Evolutionary conservation across 2,329 filamentous ascomycete genomes (phyloP).

Genomic region (Ceratocystis diversiconidia): DNA sequence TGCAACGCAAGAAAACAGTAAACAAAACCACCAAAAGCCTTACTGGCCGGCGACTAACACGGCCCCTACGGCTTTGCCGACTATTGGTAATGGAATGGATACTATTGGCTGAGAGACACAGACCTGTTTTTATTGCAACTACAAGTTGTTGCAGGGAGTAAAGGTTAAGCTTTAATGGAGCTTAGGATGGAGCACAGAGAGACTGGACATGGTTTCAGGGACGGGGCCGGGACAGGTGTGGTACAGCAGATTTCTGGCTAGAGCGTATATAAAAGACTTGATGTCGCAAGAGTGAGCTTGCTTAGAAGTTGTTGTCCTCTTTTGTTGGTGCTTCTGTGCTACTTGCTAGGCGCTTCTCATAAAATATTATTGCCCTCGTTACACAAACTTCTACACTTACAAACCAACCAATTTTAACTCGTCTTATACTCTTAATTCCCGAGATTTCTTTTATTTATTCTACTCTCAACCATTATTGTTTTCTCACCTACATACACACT

Average conservation of each 20-base stretch:
- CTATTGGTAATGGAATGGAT: neutral
- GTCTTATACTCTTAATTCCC: neutral
- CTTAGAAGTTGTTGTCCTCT: too few species aligned
- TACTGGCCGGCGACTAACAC: neutral
- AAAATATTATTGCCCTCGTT: too few species aligned
- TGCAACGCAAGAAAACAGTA: neutral
- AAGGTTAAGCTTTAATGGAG: neutral
- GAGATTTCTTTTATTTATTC: neutral
- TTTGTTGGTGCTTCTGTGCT: too few species aligned
- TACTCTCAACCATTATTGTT: neutral
- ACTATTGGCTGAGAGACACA: neutral
- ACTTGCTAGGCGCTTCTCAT: too few species aligned
- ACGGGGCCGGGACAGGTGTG: neutral
- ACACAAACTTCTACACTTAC: neutral
- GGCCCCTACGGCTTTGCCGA: slow-evolving; percentile 3
- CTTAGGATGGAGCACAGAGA: neutral
- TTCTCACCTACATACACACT: neutral
- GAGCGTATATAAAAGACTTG: neutral
- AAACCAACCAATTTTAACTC: too few species aligned
- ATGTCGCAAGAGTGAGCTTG: too few species aligned
- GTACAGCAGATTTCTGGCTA: neutral
- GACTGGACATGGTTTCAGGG: neutral
- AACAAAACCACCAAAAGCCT: too few species aligned
- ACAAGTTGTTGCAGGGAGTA: neutral
- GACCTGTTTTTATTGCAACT: slow-evolving; percentile 3